Evolutionary conservation across 2,329 filamentous ascomycete genomes (phyloP).

Genomic region (Sporothrix pallida): DNA sequence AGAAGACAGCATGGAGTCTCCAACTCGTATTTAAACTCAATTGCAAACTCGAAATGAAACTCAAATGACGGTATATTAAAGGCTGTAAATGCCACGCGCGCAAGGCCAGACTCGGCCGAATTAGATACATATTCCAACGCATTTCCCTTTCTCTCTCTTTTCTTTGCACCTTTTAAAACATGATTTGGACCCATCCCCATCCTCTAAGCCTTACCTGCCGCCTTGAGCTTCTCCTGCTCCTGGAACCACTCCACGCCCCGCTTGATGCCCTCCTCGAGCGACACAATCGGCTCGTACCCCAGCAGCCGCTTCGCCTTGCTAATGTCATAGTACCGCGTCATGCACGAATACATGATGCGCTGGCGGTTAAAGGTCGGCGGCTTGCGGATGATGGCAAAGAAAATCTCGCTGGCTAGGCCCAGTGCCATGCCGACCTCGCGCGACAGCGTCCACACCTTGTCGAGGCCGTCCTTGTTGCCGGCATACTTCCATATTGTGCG

Average conservation of each 20-base stretch:
- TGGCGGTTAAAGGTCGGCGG: slow-evolving; percentile 64
- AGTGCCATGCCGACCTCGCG: slow-evolving; percentile 58
- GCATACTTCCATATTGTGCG: slow-evolving; percentile 74
- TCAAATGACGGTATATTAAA: neutral
- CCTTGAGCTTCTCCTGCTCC: slow-evolving; percentile 54
- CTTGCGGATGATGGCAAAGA: slow-evolving; percentile 56
- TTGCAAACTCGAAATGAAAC: neutral
- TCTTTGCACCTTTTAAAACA: no score
- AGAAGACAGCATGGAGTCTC: no score
- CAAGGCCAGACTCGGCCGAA: neutral
- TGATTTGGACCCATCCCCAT: neutral
- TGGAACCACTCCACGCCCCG: slow-evolving; percentile 61
- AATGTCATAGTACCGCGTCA: slow-evolving; percentile 80
- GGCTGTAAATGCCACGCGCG: neutral
- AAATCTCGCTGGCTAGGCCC: slow-evolving; percentile 60
- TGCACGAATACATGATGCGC: slow-evolving; percentile 69
- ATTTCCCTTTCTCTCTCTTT: neutral
- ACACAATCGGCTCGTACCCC: slow-evolving; percentile 71
- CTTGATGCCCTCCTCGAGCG: slow-evolving; percentile 67
- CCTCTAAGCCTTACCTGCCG: slow-evolving; percentile 30
- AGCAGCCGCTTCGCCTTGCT: slow-evolving; percentile 73
- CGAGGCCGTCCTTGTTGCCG: slow-evolving; percentile 58
- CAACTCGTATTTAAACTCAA: no score
- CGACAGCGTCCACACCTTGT: slow-evolving; percentile 61
- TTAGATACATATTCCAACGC: neutral